Conservation (phyloP, 225 moss, liverwort and hornwort species). For the Anthoceros angustus region DNA sequence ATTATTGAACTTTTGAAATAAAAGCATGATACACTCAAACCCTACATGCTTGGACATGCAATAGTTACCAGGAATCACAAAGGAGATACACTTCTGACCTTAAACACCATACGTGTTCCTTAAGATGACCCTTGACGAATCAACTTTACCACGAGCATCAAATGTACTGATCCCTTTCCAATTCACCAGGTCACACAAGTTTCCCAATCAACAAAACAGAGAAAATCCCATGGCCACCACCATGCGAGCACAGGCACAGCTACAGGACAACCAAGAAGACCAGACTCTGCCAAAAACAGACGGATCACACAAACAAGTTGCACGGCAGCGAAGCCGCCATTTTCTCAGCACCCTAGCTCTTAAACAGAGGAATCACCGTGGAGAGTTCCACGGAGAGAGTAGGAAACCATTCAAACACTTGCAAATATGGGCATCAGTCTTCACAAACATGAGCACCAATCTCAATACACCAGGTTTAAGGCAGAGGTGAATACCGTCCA, state of each 20-base stretch:
- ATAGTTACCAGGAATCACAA: neutral
- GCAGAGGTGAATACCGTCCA: conserved; percentile 32
- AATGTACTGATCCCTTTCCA: conserved; percentile 4
- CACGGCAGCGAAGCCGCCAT: no score
- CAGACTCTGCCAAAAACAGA: no score
- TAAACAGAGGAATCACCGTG: no score
- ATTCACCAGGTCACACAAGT: neutral
- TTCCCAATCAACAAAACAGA: conserved; percentile 5
- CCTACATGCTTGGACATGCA: neutral
- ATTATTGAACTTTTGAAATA: conserved; percentile 14
- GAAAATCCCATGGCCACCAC: neutral
- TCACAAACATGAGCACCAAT: no score
- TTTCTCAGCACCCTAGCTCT: no score
- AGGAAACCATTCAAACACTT: no score
- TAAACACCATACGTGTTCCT: conserved; percentile 5
- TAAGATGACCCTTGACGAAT: conserved; percentile 3
- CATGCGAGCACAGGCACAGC: neutral
- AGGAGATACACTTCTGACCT: conserved; percentile 4
- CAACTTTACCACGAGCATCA: conserved; percentile 5
- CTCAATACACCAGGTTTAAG: neutral
- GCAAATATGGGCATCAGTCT: no score
- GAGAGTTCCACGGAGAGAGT: no score
- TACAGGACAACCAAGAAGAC: no score
- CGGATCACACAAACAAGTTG: no score
- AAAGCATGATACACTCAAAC: neutral